Evolutionary conservation across 495 filamentous ascomycete genomes (phyloP).

Genomic region (Parathielavia appendiculata): DNA sequence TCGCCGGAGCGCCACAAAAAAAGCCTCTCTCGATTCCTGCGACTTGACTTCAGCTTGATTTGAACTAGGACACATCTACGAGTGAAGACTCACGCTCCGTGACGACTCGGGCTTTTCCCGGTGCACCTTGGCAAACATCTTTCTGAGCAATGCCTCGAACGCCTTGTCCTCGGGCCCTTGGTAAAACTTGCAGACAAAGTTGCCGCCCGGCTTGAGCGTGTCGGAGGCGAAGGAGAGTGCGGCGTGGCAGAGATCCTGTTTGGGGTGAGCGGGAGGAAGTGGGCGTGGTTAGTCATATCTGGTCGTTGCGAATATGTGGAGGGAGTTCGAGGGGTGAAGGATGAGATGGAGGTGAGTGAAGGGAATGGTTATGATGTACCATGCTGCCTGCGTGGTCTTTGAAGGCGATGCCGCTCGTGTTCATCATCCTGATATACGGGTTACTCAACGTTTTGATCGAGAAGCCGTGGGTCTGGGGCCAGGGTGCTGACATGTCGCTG

Average conservation of each 20-base stretch:
- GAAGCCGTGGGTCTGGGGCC: slow-evolving; percentile 70
- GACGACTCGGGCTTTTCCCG: slow-evolving; percentile 88
- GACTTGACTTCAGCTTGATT: background rate
- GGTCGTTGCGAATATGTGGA: background rate
- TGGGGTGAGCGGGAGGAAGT: background rate
- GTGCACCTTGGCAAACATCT: slow-evolving; percentile 71
- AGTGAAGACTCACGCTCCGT: slow-evolving; percentile 58
- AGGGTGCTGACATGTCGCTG: slow-evolving; percentile 98
- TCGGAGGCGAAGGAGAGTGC: slow-evolving; percentile 79
- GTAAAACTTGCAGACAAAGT: slow-evolving; percentile 98
- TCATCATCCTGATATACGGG: slow-evolving; percentile 97
- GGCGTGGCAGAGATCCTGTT: slow-evolving; percentile 79
- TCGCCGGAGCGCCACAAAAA: slow-evolving; percentile 71
- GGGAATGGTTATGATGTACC: slow-evolving; percentile 51
- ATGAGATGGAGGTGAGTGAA: background rate
- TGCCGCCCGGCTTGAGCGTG: slow-evolving; percentile 72
- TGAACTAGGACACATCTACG: background rate
- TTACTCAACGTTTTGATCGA: slow-evolving; percentile 83
- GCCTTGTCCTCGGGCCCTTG: slow-evolving; percentile 78
- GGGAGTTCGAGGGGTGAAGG: background rate
- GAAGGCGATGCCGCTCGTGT: slow-evolving; percentile 82
- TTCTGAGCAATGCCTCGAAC: slow-evolving; percentile 64
- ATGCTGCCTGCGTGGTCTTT: slow-evolving; percentile 92
- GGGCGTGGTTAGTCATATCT: slow-evolving; percentile 2
- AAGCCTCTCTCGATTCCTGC: slow-evolving; percentile 87